These are phyloP conservation scores for Lodderomyces beijingensis DNA, from an alignment of 1,139 yeast genomes.

Conservation along the genomic window DNA sequence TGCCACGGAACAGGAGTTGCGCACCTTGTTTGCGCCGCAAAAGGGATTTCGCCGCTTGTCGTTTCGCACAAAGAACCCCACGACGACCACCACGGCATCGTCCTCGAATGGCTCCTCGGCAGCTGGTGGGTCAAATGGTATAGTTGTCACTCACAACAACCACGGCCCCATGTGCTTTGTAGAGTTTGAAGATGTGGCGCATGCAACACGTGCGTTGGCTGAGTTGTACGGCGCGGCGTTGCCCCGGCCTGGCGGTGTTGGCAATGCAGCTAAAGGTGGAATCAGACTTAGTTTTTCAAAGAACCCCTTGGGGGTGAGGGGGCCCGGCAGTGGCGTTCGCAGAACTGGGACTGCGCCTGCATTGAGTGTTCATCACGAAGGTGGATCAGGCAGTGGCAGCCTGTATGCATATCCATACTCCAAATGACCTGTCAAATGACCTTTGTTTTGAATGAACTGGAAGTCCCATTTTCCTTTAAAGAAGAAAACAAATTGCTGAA, in stretches of 20 bases:
- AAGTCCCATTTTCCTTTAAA: no score
- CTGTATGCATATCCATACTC: no score
- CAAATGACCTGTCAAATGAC: no score
- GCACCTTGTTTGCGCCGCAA: constrained; percentile 82
- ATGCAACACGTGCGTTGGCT: constrained; percentile 89
- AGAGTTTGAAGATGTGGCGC: constrained; percentile 92
- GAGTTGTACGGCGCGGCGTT: constrained; percentile 85
- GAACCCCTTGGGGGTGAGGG: constrained; percentile 94
- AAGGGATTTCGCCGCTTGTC: constrained; percentile 90
- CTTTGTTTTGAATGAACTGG: no score
- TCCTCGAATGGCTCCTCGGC: background rate
- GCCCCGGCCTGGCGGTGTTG: constrained; percentile 61
- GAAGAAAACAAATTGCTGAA: no score
- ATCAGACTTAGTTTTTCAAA: constrained; percentile 89
- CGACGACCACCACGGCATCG: constrained; percentile 15
- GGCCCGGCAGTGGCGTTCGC: constrained; percentile 47
- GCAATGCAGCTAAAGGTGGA: constrained; percentile 70
- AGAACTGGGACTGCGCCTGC: constrained; percentile 39
- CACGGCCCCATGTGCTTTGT: constrained; percentile 99
- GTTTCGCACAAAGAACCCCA: constrained; percentile 68
- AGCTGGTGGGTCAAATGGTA: constrained; percentile 3
- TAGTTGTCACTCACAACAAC: constrained; percentile 29
- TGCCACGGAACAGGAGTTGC: constrained; percentile 89
- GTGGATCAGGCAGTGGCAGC: no score
- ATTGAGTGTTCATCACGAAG: no score